Percentiles rank a stretch among this genome's conserved stretches.
Evolutionary conservation across 169 alveolate genomes (phyloP).

Genomic region (Plasmodium gonderi): DNA sequence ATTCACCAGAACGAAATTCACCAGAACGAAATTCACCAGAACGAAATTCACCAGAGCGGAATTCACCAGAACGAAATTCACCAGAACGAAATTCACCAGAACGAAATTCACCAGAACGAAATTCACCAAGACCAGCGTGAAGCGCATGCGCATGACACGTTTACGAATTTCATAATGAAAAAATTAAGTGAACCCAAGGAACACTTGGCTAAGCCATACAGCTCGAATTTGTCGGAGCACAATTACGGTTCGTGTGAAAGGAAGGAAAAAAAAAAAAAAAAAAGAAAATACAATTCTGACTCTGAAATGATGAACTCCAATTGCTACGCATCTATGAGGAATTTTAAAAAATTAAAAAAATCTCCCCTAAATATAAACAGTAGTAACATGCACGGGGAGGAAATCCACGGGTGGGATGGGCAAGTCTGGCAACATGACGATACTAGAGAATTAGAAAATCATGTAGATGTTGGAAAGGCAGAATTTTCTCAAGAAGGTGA

Average conservation of each 20-base stretch:
- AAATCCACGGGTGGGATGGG: background rate
- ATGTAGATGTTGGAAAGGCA: background rate
- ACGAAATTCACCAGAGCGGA: too few relatives aligned
- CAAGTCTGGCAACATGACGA: background rate
- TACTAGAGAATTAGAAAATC: background rate
- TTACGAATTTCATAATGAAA: background rate
- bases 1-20: background rate
- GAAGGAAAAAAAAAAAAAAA: background rate
- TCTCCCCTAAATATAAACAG: background rate
- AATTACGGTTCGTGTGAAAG: background rate
- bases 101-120: background rate
- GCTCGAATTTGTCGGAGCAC: conserved; percentile 4
- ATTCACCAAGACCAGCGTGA: background rate
- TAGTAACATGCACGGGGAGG: background rate
- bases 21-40: background rate
- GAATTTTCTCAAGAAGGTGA: background rate
- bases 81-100: background rate
- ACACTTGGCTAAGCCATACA: background rate
- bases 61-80: background rate
- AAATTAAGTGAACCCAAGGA: background rate
- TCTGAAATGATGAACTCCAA: conserved; percentile 7
- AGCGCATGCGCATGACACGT: background rate
- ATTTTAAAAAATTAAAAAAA: background rate
- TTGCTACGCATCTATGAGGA: background rate
- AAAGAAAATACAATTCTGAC: conserved; percentile 57